Conservation (phyloP, 192 early-diverging fungal species). For the Linnemannia elongata region DNA sequence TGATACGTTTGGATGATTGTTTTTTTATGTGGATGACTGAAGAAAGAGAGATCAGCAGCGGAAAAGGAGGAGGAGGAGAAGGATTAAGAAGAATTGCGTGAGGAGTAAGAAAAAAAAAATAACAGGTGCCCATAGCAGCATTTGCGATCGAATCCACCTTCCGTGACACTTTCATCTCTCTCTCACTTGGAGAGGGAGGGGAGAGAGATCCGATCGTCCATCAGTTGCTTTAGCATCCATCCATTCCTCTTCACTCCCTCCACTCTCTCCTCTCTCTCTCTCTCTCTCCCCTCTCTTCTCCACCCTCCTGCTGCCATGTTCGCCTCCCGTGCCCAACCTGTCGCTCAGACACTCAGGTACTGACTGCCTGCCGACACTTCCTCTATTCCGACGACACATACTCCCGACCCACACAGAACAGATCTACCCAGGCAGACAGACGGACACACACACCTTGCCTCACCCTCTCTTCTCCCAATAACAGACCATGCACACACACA, state of each 20-base stretch:
- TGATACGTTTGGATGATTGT: background rate
- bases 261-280: slow-evolving; percentile 12
- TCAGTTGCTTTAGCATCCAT: background rate
- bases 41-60: background rate
- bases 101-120: background rate
- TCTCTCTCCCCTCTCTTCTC: slow-evolving; percentile 2
- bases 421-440: no score
- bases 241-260: background rate
- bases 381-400: background rate
- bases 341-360: slow-evolving; percentile 51
- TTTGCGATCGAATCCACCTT: background rate
- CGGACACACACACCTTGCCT: no score
- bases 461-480: no score
- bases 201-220: background rate
- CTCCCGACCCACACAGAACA: background rate
- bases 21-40: background rate
- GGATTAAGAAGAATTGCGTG: background rate
- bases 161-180: background rate
- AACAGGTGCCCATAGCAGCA: background rate
- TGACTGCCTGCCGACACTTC: background rate
- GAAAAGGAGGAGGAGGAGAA: background rate
- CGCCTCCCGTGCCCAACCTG: slow-evolving; percentile 54
- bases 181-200: background rate
- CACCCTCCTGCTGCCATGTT: slow-evolving; percentile 34
- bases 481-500: background rate